These are phyloP conservation scores for Mollisia scopiformis DNA, from an alignment of 2,329 filamentous ascomycete species.

Conservation along the genomic window DNA sequence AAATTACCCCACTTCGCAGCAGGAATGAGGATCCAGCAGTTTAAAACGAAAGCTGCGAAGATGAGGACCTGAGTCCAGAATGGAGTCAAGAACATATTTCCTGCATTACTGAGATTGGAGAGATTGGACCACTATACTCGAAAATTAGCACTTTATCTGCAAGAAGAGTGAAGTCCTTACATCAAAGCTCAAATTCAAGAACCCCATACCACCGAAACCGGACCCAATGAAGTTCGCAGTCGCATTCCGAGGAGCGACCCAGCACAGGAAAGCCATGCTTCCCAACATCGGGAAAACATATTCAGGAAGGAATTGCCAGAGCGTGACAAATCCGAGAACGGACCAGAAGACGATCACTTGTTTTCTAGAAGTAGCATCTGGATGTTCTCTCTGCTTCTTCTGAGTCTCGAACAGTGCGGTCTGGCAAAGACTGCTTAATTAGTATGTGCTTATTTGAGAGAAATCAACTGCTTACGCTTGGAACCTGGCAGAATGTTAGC, in stretches of 20 bases:
- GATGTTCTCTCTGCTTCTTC: slow-evolving; percentile 52
- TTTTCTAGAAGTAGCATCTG: slow-evolving; percentile 49
- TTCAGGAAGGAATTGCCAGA: slow-evolving; percentile 66
- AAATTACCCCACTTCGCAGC: slow-evolving; percentile 60
- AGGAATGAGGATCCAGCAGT: slow-evolving; percentile 60
- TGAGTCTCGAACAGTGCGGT: slow-evolving; percentile 62
- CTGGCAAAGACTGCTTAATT: slow-evolving; percentile 44
- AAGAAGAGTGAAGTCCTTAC: background rate
- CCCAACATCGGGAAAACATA: slow-evolving; percentile 61
- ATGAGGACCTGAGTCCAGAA: slow-evolving; percentile 62
- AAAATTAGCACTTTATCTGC: background rate
- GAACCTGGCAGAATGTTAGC: slow-evolving; percentile 40
- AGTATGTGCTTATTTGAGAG: background rate
- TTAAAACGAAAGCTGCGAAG: slow-evolving; percentile 56
- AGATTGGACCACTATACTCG: slow-evolving; percentile 55
- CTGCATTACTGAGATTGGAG: slow-evolving; percentile 43
- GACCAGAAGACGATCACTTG: slow-evolving; percentile 61
- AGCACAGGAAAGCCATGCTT: slow-evolving; percentile 64
- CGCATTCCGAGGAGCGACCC: slow-evolving; percentile 62
- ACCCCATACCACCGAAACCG: slow-evolving; percentile 64
- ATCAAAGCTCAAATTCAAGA: slow-evolving; percentile 61
- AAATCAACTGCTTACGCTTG: slow-evolving; percentile 41
- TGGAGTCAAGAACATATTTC: slow-evolving; percentile 55
- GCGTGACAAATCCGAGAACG: slow-evolving; percentile 52
- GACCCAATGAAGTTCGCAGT: slow-evolving; percentile 63